Evolutionary conservation across 1,284 basidiomycete species (phyloP).

Genomic region (Retiboletus flavoniger): DNA sequence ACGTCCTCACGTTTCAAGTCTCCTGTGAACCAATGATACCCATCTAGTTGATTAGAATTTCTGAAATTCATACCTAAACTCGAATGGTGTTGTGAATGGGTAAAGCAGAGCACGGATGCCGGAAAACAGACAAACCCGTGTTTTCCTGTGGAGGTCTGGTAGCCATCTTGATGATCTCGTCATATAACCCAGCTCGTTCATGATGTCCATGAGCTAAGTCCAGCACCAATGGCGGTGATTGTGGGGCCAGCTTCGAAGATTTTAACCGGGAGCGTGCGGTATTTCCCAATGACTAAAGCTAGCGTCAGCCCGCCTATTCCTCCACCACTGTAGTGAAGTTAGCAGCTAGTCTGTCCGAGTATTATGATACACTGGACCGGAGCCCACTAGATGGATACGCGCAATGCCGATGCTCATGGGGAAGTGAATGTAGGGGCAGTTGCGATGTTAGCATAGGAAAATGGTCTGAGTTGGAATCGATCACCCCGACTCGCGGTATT

Average conservation of each 20-base stretch:
- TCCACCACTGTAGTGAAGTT: constrained; percentile 32
- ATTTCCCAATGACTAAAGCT: constrained; percentile 35
- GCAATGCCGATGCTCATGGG: background rate
- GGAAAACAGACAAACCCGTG: constrained; percentile 18
- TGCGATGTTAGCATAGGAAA: too few relatives aligned
- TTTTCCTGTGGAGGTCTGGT: constrained; percentile 12
- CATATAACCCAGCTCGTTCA: constrained; percentile 35
- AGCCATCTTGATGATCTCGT: constrained; percentile 16
- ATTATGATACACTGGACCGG: background rate
- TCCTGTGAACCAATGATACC: constrained; percentile 24
- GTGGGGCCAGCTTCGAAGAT: constrained; percentile 38
- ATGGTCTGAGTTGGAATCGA: too few relatives aligned
- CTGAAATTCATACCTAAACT: constrained; percentile 17
- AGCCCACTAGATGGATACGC: constrained; percentile 3
- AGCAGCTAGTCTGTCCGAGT: background rate
- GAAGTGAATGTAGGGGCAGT: too few relatives aligned
- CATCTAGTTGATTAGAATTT: constrained; percentile 28
- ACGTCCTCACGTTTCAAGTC: constrained; percentile 11
- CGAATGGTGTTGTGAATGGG: background rate
- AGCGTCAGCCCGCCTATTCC: constrained; percentile 41
- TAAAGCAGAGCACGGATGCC: too few relatives aligned
- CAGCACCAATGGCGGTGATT: constrained; percentile 39
- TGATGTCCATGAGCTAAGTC: constrained; percentile 35
- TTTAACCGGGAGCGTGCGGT: constrained; percentile 25
- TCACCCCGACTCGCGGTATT: too few relatives aligned